Conservation (phyloP, 305 asterid species). For the Rubia tinctorum region DNA sequence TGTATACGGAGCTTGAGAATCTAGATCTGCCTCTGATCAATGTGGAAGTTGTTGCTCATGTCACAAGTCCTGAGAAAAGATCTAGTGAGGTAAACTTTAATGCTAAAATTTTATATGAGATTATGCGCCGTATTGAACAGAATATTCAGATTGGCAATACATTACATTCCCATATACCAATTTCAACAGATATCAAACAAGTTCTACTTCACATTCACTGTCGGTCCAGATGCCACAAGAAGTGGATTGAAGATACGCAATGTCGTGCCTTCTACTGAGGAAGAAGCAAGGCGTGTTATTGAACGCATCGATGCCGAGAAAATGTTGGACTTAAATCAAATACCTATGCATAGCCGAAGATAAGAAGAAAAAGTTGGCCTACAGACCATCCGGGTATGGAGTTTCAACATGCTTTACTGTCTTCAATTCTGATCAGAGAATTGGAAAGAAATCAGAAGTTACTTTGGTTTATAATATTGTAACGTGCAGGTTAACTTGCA, state of each 20-base stretch:
- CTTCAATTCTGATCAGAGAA: neutral
- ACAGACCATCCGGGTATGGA: neutral
- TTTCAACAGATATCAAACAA: conserved; percentile 69
- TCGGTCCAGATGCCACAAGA: conserved; percentile 48
- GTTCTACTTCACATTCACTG: conserved; percentile 85
- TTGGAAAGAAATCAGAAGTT: neutral
- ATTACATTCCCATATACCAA: neutral
- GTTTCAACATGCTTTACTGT: neutral
- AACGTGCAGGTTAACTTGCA: neutral
- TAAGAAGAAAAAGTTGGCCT: neutral
- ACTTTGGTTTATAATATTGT: neutral
- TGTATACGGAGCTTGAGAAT: conserved; percentile 78
- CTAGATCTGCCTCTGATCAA: conserved; percentile 61
- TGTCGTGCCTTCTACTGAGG: conserved; percentile 83
- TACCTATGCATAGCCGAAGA: neutral
- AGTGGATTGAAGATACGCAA: conserved; percentile 53
- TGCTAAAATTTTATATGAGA: neutral
- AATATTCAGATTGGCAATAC: neutral
- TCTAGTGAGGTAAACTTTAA: conserved; percentile 63
- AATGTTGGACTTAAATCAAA: conserved; percentile 14
- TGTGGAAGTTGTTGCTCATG: conserved; percentile 93
- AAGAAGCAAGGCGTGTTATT: conserved; percentile 76
- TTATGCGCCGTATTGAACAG: neutral
- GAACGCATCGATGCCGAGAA: conserved; percentile 87
- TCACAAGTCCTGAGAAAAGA: conserved; percentile 76